A percentile compares a stretch with the other conserved stretches of the same genome.
Conservation (phyloP, 2,329 filamentous ascomycete species). For the Ilyonectria sp. region DNA sequence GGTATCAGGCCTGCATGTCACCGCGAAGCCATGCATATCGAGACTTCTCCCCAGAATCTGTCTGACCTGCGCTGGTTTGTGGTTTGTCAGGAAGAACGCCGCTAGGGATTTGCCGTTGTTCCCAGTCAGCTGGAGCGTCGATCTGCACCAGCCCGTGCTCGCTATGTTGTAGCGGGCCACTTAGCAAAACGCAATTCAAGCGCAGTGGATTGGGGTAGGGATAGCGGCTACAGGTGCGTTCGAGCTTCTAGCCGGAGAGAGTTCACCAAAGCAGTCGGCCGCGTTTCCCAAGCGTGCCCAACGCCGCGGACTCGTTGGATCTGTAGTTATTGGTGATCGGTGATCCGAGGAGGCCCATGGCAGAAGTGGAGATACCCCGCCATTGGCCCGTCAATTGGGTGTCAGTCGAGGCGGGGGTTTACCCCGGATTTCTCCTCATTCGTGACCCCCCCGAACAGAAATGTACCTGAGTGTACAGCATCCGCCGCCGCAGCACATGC, state of each 20-base stretch:
- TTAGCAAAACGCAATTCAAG: background rate
- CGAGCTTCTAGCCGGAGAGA: background rate
- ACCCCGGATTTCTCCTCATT: slow-evolving; percentile 36
- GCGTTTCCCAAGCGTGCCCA: background rate
- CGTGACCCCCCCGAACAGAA: slow-evolving; percentile 19
- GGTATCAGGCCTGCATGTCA: slow-evolving; percentile 17
- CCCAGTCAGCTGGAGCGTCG: slow-evolving; percentile 3
- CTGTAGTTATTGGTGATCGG: background rate
- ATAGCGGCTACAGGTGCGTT: no score
- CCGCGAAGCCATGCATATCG: slow-evolving; percentile 9
- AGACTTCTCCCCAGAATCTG: background rate
- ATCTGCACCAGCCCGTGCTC: slow-evolving; percentile 7
- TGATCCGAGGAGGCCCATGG: background rate
- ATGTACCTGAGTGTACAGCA: slow-evolving; percentile 22
- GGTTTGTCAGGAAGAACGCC: slow-evolving; percentile 4
- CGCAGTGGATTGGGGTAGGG: background rate
- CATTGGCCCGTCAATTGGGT: slow-evolving; percentile 11
- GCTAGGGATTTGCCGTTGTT: slow-evolving; percentile 25
- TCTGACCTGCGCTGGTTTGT: slow-evolving; percentile 10
- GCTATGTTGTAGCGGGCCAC: background rate
- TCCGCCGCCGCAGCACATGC: slow-evolving; percentile 15
- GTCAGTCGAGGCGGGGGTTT: slow-evolving; percentile 20
- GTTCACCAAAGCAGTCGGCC: background rate
- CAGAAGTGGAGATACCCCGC: slow-evolving; percentile 21
- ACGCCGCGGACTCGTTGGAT: background rate